These are phyloP conservation scores for Boeremia lycopersici DNA, from an alignment of 2,329 filamentous ascomycete species.

Conservation along the genomic window DNA sequence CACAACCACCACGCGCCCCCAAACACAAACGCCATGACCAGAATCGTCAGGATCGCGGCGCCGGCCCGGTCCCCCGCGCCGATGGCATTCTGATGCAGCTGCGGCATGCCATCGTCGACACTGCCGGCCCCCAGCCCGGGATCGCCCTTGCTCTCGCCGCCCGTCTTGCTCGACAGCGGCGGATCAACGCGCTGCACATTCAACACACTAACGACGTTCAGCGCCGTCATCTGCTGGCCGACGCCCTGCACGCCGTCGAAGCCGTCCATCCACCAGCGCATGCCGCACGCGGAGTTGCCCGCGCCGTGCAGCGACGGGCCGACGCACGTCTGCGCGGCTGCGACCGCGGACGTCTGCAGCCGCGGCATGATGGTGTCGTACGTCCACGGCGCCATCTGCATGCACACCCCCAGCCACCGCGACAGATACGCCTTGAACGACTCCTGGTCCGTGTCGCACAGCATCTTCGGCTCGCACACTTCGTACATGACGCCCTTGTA, in stretches of 20 bases:
- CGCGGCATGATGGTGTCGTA: slow-evolving; percentile 57
- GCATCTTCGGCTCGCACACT: slow-evolving; percentile 48
- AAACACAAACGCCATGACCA: slow-evolving; percentile 27
- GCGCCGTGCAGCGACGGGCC: slow-evolving; percentile 50
- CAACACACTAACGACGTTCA: slow-evolving; percentile 58
- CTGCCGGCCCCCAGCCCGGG: slow-evolving; percentile 46
- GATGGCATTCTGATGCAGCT: slow-evolving; percentile 30
- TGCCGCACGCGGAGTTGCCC: slow-evolving; percentile 48
- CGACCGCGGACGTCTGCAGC: slow-evolving; percentile 59
- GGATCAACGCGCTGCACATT: slow-evolving; percentile 48
- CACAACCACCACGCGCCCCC: slow-evolving; percentile 34
- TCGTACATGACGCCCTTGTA: slow-evolving; percentile 50
- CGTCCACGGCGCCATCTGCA: slow-evolving; percentile 64
- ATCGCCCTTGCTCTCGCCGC: slow-evolving; percentile 58
- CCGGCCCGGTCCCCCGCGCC: slow-evolving; percentile 51
- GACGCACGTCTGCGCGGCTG: slow-evolving; percentile 61
- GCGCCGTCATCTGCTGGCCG: slow-evolving; percentile 63
- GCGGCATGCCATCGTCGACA: slow-evolving; percentile 23
- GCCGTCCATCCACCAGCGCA: slow-evolving; percentile 48
- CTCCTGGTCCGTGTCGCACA: slow-evolving; percentile 53
- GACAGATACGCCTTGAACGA: slow-evolving; percentile 55
- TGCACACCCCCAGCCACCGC: slow-evolving; percentile 59
- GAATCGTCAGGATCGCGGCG: slow-evolving; percentile 51
- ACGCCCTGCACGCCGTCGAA: slow-evolving; percentile 58
- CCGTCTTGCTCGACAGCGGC: slow-evolving; percentile 56